Base-by-base conservation (phyloP, 2,329 filamentous ascomycete species). In the Penicillium occitanis region DNA sequence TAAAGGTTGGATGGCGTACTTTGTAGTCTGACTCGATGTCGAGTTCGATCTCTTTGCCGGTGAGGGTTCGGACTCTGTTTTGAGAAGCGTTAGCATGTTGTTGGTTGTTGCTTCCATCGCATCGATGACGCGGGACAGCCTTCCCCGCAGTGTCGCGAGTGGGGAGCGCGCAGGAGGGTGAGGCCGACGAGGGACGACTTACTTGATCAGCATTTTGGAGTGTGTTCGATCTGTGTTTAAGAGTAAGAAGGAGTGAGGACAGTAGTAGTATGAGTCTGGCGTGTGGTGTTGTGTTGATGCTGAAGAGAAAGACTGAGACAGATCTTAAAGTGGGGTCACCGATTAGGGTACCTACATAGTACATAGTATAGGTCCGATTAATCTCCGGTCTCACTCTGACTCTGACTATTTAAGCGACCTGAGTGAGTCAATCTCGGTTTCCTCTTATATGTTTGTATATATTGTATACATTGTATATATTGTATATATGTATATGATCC, bases 31-130 rank as follows among this genome's bases (percentile, higher is more conserved):
- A 85, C 84, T 98, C 95, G 77, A 99, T 96, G 77, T 98, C 93
- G 74, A 99, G 88, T 85, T 98, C 94, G 79, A 98, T 98, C 83
- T 99, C 93, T 85, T 98, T 98, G 76, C 95, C 95, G 70, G 95
- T 98, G 70, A 99, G 89, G 69, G 95, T 99, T 77, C 95, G 91
- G 78, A 99, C 94, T 86, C 94, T 99, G 73, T 51, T 7, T 40
- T 14, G 63, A 28, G 35, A 64, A 57, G 48, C 67, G 61, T 64
- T 35, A 66, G 55, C 66, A 3, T 4, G n/a, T 46, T 10, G n/a
- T 19, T 22, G 46, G 13, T 22, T 22, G 17, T 13, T 40, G 33
- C n/a, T 17, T 57, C 19, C 7, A 25, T 25, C 19, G 53, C 53
- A 57, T 37, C 30, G 33, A 57, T 57, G 53, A 57, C 53, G 53